Conservation (phyloP, 495 filamentous ascomycete species). For the Chaetomium tenue region DNA sequence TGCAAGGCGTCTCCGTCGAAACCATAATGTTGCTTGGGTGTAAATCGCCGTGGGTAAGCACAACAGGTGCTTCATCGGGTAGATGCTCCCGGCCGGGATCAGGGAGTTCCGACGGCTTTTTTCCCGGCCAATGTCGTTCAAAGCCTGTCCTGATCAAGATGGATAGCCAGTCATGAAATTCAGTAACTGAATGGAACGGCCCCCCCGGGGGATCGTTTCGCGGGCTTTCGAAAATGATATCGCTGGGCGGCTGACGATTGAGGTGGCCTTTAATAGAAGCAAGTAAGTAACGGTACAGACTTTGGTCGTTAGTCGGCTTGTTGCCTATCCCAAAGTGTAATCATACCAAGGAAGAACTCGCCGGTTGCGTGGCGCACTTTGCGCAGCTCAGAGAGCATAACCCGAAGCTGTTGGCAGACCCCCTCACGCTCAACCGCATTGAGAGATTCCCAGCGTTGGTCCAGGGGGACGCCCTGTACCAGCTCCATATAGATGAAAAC, state of each 20-base stretch:
- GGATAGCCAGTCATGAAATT: constrained; percentile 49
- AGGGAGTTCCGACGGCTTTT: constrained; percentile 25
- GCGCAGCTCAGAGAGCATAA: constrained; percentile 28
- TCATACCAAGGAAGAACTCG: constrained; percentile 31
- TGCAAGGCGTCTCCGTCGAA: constrained; percentile 25
- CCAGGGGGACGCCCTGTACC: constrained; percentile 42
- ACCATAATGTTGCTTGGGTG: constrained; percentile 50
- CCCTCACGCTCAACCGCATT: constrained; percentile 33
- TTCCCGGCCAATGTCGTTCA: constrained; percentile 31
- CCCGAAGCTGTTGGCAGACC: constrained; percentile 40
- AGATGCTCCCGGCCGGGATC: constrained; percentile 42
- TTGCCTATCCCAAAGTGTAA: not conserved
- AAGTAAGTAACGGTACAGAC: too few species aligned
- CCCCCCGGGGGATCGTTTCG: constrained; percentile 27
- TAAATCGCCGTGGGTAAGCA: constrained; percentile 51
- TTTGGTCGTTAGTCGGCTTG: too few species aligned
- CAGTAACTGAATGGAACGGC: constrained; percentile 42
- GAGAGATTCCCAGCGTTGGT: constrained; percentile 40
- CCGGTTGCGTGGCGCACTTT: constrained; percentile 37
- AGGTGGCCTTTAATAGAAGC: constrained; percentile 28
- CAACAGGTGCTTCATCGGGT: constrained; percentile 45
- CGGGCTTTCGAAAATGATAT: constrained; percentile 38
- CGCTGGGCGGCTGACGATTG: constrained; percentile 30
- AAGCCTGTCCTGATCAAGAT: constrained; percentile 27
- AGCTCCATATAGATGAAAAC: constrained; percentile 53